phyloP scores from a whole-genome alignment of 306 rosid genomes.

The Acmispon strigosus region DNA sequence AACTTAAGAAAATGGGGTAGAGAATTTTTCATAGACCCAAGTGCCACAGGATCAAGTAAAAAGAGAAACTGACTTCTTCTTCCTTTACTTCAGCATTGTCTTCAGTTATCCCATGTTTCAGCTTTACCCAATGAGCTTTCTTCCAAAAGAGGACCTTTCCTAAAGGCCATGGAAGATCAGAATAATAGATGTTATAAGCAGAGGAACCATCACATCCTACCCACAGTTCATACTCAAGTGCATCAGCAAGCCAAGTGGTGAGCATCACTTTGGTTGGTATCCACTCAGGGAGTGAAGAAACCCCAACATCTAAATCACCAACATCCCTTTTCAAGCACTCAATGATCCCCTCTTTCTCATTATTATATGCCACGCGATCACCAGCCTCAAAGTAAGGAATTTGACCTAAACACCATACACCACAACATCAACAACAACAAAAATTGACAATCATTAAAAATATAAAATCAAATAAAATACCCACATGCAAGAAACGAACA shows the following conservation, averaged over 20 bases:
- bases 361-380: slow-evolving; percentile 69
- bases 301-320: slow-evolving; percentile 56
- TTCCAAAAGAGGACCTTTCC: slow-evolving; percentile 60
- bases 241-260: slow-evolving; percentile 85
- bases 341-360: slow-evolving; percentile 75
- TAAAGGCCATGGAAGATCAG: slow-evolving; percentile 90
- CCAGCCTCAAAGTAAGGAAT: slow-evolving; percentile 83
- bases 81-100: slow-evolving; percentile 60
- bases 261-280: slow-evolving; percentile 62
- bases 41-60: neutral
- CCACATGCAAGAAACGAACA: neutral
- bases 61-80: slow-evolving; percentile 49
- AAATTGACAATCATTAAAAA: neutral
- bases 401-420: slow-evolving; percentile 41
- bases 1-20: no score
- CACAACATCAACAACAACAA: neutral
- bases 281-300: slow-evolving; percentile 66
- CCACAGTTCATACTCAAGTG: slow-evolving; percentile 78
- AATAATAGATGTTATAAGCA: slow-evolving; percentile 54
- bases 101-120: slow-evolving; percentile 53
- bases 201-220: slow-evolving; percentile 54
- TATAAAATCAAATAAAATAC: neutral
- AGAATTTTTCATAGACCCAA: neutral
- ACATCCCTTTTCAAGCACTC: slow-evolving; percentile 55
- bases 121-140: slow-evolving; percentile 46